Evolutionary conservation across 2,329 filamentous ascomycete genomes (phyloP), one percentile per base, ranked within the genome.

Genomic region (Anisogramma anomala): DNA sequence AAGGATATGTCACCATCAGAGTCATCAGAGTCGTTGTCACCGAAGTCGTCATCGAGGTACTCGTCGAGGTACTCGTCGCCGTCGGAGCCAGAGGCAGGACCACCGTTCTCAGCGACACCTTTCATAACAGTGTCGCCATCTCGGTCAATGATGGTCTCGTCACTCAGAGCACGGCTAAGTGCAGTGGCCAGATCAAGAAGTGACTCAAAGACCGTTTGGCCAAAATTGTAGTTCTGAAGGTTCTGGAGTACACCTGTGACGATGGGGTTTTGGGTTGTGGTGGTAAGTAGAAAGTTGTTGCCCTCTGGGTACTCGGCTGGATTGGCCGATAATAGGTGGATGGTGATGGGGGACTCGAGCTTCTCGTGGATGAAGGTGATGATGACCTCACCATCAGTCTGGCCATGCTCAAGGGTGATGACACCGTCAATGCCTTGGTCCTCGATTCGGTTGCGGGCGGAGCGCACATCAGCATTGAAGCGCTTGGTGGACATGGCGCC

Each of bases 361-460:
- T 36, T 32, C 3, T 53, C 33, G 39, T 62, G 55, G 8, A 41
- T 47, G 46, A 65, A 83, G 4, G 59, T 65, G 55, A 89, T 82
- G 11, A 69, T 69, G 42, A 93, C 67, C 42, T 83, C 76, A 37
- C 82, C 84, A 57, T 89, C 82, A 23, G 82, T 79, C 4, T 79
- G 75, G 13, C 82, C 82, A 26, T 65, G 63, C 25, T 62, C 61
- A 18, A 94, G 61, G 25, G 66, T 55, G 35, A 61, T 61, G 35
- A 91, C 64, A 5, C 44, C 44, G 23, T 33, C 28, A 14, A 44
- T 41, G 4, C 13, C 30, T 13, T 2, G 19, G 36, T 68, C 61
- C 1, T 62, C 48, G 34, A 75, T 62, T 3, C 52, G 52, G 60
- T 66, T 32, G 61, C 59, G 20, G 56, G 63, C 53, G 67, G 61